Evolutionary conservation across 805 yeast species (phyloP).

Genomic region (Zygosaccharomyces lentus): DNA sequence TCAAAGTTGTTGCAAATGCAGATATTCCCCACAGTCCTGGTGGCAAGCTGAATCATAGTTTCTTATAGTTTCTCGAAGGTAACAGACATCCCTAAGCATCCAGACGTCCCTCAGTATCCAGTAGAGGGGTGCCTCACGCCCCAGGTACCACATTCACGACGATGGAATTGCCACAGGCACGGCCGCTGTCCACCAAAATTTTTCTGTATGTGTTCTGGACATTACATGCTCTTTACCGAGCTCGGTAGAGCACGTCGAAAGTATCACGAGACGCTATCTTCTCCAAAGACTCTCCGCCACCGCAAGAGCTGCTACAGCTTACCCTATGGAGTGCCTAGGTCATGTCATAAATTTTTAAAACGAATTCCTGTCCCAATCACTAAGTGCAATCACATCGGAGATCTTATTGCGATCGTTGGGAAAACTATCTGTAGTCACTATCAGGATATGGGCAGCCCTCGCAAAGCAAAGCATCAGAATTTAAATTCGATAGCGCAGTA

Average conservation of each 20-base stretch:
- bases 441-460: constrained; percentile 85
- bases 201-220: too few relatives aligned
- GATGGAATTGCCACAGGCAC: too few relatives aligned
- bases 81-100: too few relatives aligned
- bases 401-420: constrained; percentile 70
- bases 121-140: too few relatives aligned
- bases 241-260: too few relatives aligned
- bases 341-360: constrained; percentile 68
- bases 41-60: constrained; percentile 5
- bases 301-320: constrained; percentile 4
- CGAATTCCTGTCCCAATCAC: constrained; percentile 87
- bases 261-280: too few relatives aligned
- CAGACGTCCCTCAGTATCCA: too few relatives aligned
- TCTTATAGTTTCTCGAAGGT: constrained; percentile 12
- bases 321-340: constrained; percentile 8
- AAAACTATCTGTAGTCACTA: constrained; percentile 68
- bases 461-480: constrained; percentile 79
- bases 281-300: constrained; percentile 24
- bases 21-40: too few relatives aligned
- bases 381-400: constrained; percentile 72
- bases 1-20: constrained; percentile 37
- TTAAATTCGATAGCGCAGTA: constrained; percentile 74
- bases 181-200: too few relatives aligned
- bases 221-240: too few relatives aligned
- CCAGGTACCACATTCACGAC: too few relatives aligned